These are phyloP conservation scores for Carpinus viminea DNA, from an alignment of 306 rosid genomes.

Conservation along the genomic window DNA sequence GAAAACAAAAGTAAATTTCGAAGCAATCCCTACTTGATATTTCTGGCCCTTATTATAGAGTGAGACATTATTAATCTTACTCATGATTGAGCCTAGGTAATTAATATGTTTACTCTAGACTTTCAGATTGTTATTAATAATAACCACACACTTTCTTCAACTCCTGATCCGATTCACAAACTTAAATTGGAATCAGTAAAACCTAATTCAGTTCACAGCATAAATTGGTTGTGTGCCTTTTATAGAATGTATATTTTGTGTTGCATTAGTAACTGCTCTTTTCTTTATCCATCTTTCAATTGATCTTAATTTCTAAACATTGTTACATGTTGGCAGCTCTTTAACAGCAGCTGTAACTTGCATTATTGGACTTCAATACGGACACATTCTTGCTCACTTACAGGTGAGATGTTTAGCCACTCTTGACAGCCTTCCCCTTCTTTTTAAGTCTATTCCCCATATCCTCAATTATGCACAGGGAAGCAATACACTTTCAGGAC, in stretches of 20 bases:
- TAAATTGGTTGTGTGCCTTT: background rate
- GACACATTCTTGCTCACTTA: constrained; percentile 74
- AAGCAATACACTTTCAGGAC: background rate
- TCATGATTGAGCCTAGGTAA: background rate
- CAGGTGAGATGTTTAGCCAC: constrained; percentile 52
- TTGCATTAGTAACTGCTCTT: background rate
- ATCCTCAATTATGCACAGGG: background rate
- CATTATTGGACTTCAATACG: constrained; percentile 93
- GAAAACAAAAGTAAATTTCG: too few species aligned
- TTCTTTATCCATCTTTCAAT: background rate
- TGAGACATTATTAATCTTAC: background rate
- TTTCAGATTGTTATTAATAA: background rate
- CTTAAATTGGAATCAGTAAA: background rate
- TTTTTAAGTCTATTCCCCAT: background rate
- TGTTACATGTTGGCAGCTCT: constrained; percentile 54
- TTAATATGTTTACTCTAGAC: background rate
- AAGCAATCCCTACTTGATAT: background rate
- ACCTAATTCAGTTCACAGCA: background rate
- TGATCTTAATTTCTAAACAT: constrained; percentile 21
- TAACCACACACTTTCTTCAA: background rate
- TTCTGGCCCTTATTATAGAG: background rate
- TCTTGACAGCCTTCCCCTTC: background rate
- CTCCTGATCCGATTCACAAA: background rate
- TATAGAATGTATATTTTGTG: background rate
- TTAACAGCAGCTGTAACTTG: constrained; percentile 86